phyloP scores from a whole-genome alignment of 2,329 filamentous ascomycete species.

The Blastomyces percursus region DNA sequence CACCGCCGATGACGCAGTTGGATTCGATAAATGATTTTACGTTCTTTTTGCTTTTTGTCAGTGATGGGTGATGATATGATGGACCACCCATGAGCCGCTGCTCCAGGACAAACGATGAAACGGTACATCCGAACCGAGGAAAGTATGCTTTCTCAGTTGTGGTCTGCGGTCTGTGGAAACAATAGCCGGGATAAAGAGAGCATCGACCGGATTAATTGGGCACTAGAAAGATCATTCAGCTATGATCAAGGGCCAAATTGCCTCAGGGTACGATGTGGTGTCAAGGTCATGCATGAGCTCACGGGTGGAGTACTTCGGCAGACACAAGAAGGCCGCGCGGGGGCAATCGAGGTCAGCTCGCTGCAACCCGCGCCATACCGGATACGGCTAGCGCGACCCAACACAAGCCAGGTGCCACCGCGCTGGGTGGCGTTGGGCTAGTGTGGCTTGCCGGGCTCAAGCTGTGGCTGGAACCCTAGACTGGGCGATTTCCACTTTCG shows the following conservation, averaged over 20 bases:
- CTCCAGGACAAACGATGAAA: not conserved
- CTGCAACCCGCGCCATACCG: constrained; percentile 6
- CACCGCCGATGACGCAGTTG: not conserved
- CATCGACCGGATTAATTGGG: not conserved
- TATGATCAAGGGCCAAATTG: constrained; percentile 3
- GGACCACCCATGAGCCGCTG: not conserved
- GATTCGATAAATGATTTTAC: not conserved
- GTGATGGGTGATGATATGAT: not conserved
- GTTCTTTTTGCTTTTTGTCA: not conserved
- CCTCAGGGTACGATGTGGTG: not conserved
- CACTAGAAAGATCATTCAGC: not conserved
- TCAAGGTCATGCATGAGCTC: not conserved
- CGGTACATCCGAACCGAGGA: not conserved
- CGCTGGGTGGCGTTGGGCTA: constrained; percentile 10
- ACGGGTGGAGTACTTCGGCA: not conserved
- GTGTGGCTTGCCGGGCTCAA: constrained; percentile 10
- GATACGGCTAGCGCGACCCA: not conserved
- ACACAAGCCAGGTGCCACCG: constrained; percentile 5
- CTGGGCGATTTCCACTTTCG: constrained; percentile 2
- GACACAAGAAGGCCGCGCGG: constrained; percentile 9
- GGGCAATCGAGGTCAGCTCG: constrained; percentile 12
- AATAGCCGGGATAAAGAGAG: not conserved
- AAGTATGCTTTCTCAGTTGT: not conserved
- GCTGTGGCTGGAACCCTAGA: constrained; percentile 5
- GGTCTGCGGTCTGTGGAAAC: not conserved